phyloP scores from a whole-genome alignment of 192 early-diverging fungal genomes.

The Pilaira anomala region DNA sequence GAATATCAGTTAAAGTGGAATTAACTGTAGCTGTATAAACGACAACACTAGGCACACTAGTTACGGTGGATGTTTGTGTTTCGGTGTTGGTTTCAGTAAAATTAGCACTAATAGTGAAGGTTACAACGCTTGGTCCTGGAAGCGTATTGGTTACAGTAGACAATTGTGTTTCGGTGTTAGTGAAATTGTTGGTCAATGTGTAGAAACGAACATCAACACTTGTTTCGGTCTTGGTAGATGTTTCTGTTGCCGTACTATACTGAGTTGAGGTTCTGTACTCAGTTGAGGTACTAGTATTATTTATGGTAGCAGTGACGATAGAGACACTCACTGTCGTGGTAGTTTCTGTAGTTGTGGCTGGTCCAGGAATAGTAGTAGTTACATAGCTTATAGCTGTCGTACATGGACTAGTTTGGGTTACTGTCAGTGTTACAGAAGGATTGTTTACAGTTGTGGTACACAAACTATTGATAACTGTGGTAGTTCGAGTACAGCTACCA shows the following conservation, averaged over 20 bases:
- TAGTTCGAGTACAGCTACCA: no score
- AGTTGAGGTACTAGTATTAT: no score
- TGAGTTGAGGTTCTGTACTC: no score
- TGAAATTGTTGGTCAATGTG: neutral
- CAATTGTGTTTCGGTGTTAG: no score
- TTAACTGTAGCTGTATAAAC: neutral
- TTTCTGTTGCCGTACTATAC: neutral
- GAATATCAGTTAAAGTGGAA: neutral
- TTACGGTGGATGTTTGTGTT: neutral
- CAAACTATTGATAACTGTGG: no score
- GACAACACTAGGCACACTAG: neutral
- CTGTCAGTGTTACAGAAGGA: no score
- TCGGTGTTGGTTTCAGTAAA: neutral
- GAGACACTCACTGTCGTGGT: neutral
- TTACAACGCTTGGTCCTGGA: neutral
- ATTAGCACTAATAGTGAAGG: neutral
- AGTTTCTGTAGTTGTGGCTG: no score
- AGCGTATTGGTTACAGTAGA: no score
- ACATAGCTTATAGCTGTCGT: no score
- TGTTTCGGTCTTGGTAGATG: neutral
- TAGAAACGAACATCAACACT: neutral
- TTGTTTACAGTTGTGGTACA: no score
- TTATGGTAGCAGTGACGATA: neutral
- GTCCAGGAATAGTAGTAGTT: neutral
- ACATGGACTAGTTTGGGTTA: no score